phyloP scores from a whole-genome alignment of 345 rosid genomes.

The Iberis pinnata region DNA sequence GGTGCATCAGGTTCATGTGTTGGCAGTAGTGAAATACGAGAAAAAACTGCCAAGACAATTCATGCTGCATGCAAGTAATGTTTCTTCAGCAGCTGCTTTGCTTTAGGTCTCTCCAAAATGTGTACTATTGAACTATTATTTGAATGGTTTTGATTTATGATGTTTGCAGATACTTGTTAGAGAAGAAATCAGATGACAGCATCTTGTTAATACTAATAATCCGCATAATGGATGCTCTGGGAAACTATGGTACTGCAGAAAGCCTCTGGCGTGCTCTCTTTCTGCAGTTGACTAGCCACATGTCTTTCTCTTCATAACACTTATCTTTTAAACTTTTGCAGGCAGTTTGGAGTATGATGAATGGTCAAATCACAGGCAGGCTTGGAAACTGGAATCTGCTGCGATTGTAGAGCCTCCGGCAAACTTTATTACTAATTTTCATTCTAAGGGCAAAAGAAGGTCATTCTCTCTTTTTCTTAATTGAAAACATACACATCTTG shows the following conservation, averaged over 20 bases:
- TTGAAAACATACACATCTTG: slow-evolving; percentile 3
- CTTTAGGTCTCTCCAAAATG: slow-evolving; percentile 10
- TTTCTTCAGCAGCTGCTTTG: slow-evolving; percentile 23
- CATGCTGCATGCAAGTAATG: slow-evolving; percentile 88
- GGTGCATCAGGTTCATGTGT: slow-evolving; percentile 89
- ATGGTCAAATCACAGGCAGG: slow-evolving; percentile 97
- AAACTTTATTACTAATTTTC: slow-evolving; percentile 75
- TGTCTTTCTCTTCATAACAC: slow-evolving; percentile 16
- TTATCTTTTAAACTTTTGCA: slow-evolving; percentile 24
- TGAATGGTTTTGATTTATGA: slow-evolving; percentile 18
- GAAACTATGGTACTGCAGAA: slow-evolving; percentile 71
- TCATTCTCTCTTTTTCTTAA: slow-evolving; percentile 21
- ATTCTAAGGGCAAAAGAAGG: slow-evolving; percentile 93
- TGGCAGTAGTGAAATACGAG: slow-evolving; percentile 77
- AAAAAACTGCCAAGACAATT: slow-evolving; percentile 72
- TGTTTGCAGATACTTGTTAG: slow-evolving; percentile 63
- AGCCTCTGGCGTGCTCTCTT: slow-evolving; percentile 13
- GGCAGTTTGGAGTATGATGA: slow-evolving; percentile 94
- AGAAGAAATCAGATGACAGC: slow-evolving; percentile 97
- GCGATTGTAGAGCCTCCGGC: slow-evolving; percentile 91
- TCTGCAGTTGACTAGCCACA: slow-evolving; percentile 12
- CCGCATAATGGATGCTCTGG: slow-evolving; percentile 90
- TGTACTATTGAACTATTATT: slow-evolving; percentile 19
- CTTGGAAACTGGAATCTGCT: slow-evolving; percentile 97
- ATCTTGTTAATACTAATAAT: slow-evolving; percentile 75